Conservation (phyloP, 371 early-diverging fungal genomes). For the Rhizopus stolonifer region DNA sequence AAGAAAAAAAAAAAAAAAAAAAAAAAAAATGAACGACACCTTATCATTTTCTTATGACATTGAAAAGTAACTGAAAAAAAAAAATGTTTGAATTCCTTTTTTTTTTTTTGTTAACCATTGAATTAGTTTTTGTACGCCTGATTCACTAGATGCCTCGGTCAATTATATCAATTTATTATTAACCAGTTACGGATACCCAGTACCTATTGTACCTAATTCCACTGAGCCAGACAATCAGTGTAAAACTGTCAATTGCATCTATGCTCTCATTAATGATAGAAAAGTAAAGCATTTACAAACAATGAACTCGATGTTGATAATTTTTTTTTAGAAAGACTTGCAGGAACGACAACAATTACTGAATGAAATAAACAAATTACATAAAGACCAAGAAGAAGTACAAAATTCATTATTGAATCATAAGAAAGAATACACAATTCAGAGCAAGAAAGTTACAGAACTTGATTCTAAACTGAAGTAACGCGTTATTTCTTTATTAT, state of each 20-base stretch:
- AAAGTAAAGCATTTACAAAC: conserved; percentile 19
- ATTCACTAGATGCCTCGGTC: conserved; percentile 19
- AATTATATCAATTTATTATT: conserved; percentile 43
- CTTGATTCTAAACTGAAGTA: conserved; percentile 24
- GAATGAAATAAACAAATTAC: conserved; percentile 8
- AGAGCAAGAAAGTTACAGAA: conserved; percentile 5
- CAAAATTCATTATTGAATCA: conserved; percentile 9
- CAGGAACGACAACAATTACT: conserved; percentile 9
- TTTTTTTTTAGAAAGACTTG: conserved; percentile 15
- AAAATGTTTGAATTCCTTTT: neutral
- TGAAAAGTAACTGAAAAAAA: neutral
- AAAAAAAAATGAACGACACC: neutral
- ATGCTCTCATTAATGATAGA: conserved; percentile 35
- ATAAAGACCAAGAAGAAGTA: conserved; percentile 9
- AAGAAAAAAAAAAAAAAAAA: neutral
- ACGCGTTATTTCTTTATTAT: conserved; percentile 9
- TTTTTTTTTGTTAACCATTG: neutral
- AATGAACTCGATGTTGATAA: neutral
- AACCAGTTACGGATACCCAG: conserved; percentile 43
- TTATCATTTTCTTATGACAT: neutral
- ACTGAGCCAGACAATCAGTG: conserved; percentile 30
- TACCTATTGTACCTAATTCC: conserved; percentile 37
- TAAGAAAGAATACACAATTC: conserved; percentile 2
- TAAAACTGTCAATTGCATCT: conserved; percentile 40
- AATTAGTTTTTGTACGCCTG: conserved; percentile 24